Evolutionary conservation across 257 asterid genomes (phyloP).

Genomic region (Echites panduratus): DNA sequence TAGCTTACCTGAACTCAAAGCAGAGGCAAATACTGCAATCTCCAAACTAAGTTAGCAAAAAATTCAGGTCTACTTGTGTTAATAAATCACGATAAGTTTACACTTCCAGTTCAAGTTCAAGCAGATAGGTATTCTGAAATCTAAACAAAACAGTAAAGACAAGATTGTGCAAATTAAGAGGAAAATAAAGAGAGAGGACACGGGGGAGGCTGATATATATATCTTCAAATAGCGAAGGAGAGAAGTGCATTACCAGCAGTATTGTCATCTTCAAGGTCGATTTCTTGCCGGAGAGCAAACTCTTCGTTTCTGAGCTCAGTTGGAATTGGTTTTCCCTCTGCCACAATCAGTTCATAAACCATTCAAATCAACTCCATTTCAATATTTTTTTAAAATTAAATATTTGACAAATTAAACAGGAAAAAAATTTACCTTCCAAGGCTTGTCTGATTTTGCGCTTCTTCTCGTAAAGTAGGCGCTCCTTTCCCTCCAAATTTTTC

Average conservation of each 20-base stretch:
- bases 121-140: not conserved
- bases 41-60: not conserved
- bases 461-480: constrained; percentile 79
- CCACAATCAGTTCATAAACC: constrained; percentile 3
- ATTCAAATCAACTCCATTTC: not conserved
- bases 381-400: not conserved
- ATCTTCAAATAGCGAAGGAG: no score
- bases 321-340: constrained; percentile 96
- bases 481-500: constrained; percentile 88
- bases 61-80: not conserved
- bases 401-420: not conserved
- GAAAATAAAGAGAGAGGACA: no score
- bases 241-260: constrained; percentile 50
- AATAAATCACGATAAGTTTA: not conserved
- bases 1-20: not conserved
- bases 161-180: not conserved
- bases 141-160: not conserved
- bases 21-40: not conserved
- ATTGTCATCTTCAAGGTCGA: constrained; percentile 84
- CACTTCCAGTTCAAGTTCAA: not conserved
- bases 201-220: no score
- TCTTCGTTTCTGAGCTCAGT: constrained; percentile 96
- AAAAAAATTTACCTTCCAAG: constrained; percentile 44
- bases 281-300: constrained; percentile 84
- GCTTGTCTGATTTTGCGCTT: constrained; percentile 82